Conservation (phyloP, 768 basidiomycete species). For the Phylloporus sp. region DNA sequence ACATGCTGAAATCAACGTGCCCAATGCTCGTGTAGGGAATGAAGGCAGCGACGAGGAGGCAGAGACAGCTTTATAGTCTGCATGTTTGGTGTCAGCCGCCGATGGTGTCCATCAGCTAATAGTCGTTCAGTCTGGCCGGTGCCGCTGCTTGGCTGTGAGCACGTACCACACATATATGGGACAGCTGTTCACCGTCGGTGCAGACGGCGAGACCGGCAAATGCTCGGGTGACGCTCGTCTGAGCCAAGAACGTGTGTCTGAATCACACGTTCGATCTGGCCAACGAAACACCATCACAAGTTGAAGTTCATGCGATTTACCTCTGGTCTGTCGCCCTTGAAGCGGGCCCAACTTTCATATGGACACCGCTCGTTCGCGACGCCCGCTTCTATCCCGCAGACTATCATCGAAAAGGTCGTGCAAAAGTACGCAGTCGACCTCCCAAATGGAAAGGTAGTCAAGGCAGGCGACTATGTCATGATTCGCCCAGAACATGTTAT, state of each 20-base stretch:
- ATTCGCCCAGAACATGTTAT: constrained; percentile 97
- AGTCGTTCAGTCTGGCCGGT: background rate
- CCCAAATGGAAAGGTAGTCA: constrained; percentile 72
- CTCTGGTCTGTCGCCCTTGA: constrained; percentile 5
- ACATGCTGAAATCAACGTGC: no score
- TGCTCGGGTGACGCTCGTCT: background rate
- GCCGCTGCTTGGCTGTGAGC: background rate
- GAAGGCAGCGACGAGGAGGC: background rate
- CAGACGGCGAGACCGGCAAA: no score
- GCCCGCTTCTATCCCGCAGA: constrained; percentile 57
- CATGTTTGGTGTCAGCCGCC: constrained; percentile 10
- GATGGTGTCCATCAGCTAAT: background rate
- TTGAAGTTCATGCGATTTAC: constrained; percentile 14
- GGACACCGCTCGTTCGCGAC: constrained; percentile 32
- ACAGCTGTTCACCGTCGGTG: background rate
- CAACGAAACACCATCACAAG: background rate
- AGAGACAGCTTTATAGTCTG: background rate
- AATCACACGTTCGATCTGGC: background rate
- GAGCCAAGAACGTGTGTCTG: background rate
- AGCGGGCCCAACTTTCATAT: constrained; percentile 2
- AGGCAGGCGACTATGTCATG: constrained; percentile 99
- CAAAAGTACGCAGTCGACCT: constrained; percentile 95
- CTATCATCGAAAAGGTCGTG: constrained; percentile 95
- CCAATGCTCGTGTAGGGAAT: no score
- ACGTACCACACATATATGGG: background rate